Base-by-base conservation (phyloP, 1,284 basidiomycete species). In the Ustilago shanxiensis region DNA sequence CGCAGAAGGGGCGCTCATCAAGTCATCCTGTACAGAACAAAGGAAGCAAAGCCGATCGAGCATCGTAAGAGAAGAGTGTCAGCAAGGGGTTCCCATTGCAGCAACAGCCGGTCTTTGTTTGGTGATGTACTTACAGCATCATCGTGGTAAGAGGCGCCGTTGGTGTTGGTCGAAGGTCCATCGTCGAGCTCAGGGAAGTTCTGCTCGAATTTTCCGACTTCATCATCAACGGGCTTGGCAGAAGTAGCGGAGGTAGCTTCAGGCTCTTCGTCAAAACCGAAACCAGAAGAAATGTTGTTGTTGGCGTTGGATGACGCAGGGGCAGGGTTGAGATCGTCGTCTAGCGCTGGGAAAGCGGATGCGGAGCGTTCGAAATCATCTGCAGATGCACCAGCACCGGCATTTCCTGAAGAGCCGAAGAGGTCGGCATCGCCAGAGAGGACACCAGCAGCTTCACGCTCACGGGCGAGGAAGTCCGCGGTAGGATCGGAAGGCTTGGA, bases 181-280 rank as follows among this genome's bases (percentile, higher is more conserved):
- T 84, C 88, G 59, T 91, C 90, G 66, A 98, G 89, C 79, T 94
- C 94, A 0, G 95, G 95, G 87, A 96, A 98, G 76, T 93, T 91
- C 84, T 89, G 92, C 88, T 96, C 92, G 80, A 98, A 98, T 87
- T 93, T 91, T 79, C 93, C 93, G 72, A 95, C 90, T 79, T 95
- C 95, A 73, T 93, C 92, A 65, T 88, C 86, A 39, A 60, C 75
- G 16, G 67, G 59, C 50, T 73, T 56, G 39, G 50, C 39, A 50
- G 57, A 47, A 52, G 59, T 58, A 33, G 61, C 54, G 24, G 62
- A 68, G 7, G 22, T 45, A 0, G 72, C 55, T 2, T 49, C 62
- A 20, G 62, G 72, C 26, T 45, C 28, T 44, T 68, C 66, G 11
- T 77, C 64, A 44, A 77, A 73, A 9, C 72, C 78, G 7, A 68